phyloP scores from a whole-genome alignment of 2,329 filamentous ascomycete genomes.

The Diaporthe capsici region DNA sequence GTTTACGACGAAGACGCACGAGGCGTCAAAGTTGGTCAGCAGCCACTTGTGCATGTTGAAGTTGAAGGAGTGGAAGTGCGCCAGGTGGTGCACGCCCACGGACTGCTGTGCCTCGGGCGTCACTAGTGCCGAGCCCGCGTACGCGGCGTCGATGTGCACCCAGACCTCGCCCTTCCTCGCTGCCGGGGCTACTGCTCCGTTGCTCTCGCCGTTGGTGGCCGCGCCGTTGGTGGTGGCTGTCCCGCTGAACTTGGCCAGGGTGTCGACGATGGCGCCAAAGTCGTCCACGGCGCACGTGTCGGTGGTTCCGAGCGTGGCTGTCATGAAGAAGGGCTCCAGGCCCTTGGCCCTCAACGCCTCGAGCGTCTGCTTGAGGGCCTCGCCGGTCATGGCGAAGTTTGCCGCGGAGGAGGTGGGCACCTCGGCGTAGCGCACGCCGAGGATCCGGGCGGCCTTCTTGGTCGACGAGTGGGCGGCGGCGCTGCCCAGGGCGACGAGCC shows the following conservation, averaged over 20 bases:
- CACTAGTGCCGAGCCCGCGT: constrained; percentile 88
- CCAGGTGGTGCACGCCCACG: constrained; percentile 67
- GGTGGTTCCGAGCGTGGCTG: constrained; percentile 87
- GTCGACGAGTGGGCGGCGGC: constrained; percentile 86
- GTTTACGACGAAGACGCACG: constrained; percentile 83
- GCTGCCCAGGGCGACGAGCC: constrained; percentile 85
- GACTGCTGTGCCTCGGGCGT: constrained; percentile 79
- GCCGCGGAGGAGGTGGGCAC: constrained; percentile 74
- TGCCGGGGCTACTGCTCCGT: constrained; percentile 19
- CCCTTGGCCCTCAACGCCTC: constrained; percentile 76
- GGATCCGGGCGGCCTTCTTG: constrained; percentile 88
- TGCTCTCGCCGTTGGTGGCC: neutral
- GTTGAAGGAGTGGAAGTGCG: constrained; percentile 87
- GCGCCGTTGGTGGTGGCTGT: constrained; percentile 36
- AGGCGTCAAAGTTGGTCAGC: constrained; percentile 91
- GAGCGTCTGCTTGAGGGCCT: constrained; percentile 72
- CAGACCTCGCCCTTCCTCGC: constrained; percentile 71
- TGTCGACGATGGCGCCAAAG: constrained; percentile 75
- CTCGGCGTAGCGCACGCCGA: constrained; percentile 84
- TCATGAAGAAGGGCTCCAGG: constrained; percentile 88
- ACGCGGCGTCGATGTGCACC: constrained; percentile 95
- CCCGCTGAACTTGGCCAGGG: constrained; percentile 54
- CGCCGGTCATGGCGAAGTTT: constrained; percentile 79
- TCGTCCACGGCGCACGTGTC: constrained; percentile 90
- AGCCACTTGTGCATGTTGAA: constrained; percentile 99